phyloP scores from a whole-genome alignment of 164 flowering plant species.

The Taxillus chinensis region DNA sequence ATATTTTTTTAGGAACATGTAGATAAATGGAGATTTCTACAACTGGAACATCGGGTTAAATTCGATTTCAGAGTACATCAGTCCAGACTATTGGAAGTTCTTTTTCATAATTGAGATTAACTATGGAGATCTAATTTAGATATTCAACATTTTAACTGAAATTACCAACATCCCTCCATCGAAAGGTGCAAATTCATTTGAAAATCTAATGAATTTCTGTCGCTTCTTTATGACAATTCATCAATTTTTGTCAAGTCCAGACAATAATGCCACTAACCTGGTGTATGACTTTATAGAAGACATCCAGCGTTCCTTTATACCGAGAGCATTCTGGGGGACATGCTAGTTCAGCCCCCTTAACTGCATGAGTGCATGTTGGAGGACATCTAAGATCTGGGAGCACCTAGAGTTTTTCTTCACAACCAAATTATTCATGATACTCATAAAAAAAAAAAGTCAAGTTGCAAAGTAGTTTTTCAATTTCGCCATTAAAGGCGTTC shows the following conservation, averaged over 20 bases:
- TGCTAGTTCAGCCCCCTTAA: background rate
- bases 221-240: background rate
- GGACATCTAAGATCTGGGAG: background rate
- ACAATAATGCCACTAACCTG: background rate
- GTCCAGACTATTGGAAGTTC: too few relatives aligned
- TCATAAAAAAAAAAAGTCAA: slow-evolving; percentile 1
- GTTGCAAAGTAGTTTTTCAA: background rate
- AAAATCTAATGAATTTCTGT: too few relatives aligned
- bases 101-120: too few relatives aligned
- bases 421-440: slow-evolving; percentile 1
- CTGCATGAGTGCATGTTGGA: background rate
- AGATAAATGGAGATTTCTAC: too few relatives aligned
- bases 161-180: too few relatives aligned
- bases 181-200: too few relatives aligned
- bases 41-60: too few relatives aligned
- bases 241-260: background rate
- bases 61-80: too few relatives aligned
- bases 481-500: too few relatives aligned
- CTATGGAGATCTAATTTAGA: too few relatives aligned
- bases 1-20: too few relatives aligned
- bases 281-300: background rate
- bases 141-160: too few relatives aligned
- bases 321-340: slow-evolving; percentile 2
- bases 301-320: slow-evolving; percentile 2
- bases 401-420: background rate